Evolutionary conservation across 1,284 basidiomycete genomes (phyloP).

Genomic region (Ganoderma lucidum): DNA sequence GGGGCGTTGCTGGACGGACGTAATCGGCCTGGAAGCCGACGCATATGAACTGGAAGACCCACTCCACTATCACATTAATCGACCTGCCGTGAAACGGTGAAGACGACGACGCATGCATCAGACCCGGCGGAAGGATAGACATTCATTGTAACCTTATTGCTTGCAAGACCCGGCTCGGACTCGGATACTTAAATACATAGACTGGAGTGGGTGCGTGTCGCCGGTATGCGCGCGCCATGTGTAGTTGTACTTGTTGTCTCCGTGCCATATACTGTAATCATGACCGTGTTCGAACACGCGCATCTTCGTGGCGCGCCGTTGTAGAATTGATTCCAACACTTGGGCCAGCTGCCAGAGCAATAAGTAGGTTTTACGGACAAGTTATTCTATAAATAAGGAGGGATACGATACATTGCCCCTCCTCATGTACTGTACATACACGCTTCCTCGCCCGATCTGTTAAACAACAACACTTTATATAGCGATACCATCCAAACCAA

Average conservation of each 20-base stretch:
- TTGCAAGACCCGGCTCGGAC: not conserved
- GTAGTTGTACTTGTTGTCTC: not conserved
- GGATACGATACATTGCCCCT: not conserved
- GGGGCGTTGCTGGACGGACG: not conserved
- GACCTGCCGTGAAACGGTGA: not conserved
- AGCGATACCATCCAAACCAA: not conserved
- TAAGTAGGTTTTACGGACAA: not conserved
- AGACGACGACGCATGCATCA: not conserved
- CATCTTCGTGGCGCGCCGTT: too few relatives aligned
- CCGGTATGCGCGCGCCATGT: not conserved
- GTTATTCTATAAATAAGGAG: constrained; percentile 8
- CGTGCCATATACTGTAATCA: not conserved
- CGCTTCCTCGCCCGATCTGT: not conserved
- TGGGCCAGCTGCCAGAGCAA: too few relatives aligned
- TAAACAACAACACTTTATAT: not conserved
- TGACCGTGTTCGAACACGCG: not conserved
- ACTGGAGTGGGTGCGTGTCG: not conserved
- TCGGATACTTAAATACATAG: not conserved
- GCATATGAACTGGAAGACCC: not conserved
- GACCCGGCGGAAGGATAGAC: not conserved
- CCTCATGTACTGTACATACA: constrained; percentile 4
- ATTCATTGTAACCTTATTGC: constrained; percentile 7
- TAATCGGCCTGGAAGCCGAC: constrained; percentile 4
- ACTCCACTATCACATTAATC: not conserved
- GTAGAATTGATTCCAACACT: too few relatives aligned